These are phyloP conservation scores for Furculomyces boomerangus DNA, from an alignment of 371 early-diverging fungal genomes.

Conservation along the genomic window DNA sequence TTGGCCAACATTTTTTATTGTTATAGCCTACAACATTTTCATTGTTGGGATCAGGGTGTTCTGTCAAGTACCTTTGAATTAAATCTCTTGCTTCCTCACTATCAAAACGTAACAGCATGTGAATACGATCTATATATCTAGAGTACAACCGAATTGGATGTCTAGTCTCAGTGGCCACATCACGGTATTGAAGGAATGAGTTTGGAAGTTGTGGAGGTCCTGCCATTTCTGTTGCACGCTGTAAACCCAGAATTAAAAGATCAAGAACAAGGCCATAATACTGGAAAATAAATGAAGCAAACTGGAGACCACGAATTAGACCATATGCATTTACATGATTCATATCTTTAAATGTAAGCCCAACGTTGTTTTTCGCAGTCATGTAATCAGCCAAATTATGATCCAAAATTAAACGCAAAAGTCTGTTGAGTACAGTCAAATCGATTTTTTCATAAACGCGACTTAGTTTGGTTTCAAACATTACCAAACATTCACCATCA, in stretches of 20 bases:
- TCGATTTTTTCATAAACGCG: conserved; percentile 95
- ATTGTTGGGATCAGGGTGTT: conserved; percentile 97
- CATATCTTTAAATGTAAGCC: conserved; percentile 98
- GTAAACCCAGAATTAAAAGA: conserved; percentile 86
- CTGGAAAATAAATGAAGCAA: conserved; percentile 93
- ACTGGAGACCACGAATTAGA: conserved; percentile 94
- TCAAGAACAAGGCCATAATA: conserved; percentile 95
- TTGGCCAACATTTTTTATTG: conserved; percentile 93
- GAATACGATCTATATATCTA: conserved; percentile 82
- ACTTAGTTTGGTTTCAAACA: conserved; percentile 84
- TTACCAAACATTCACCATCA: conserved; percentile 82
- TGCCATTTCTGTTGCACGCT: conserved; percentile 91
- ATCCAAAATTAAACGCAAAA: conserved; percentile 90
- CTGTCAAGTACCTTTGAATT: conserved; percentile 90
- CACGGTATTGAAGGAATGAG: conserved; percentile 92
- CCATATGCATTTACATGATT: conserved; percentile 94
- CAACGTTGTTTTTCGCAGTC: conserved; percentile 95
- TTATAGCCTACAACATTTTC: conserved; percentile 97
- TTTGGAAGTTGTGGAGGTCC: conserved; percentile 87
- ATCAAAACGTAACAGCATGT: conserved; percentile 87
- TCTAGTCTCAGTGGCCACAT: conserved; percentile 74
- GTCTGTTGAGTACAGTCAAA: conserved; percentile 85
- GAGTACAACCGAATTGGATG: conserved; percentile 96
- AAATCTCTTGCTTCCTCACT: conserved; percentile 79
- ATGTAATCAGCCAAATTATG: conserved; percentile 98